Evolutionary conservation across 306 rosid species (phyloP).

Genomic region (Calophaca sinica): DNA sequence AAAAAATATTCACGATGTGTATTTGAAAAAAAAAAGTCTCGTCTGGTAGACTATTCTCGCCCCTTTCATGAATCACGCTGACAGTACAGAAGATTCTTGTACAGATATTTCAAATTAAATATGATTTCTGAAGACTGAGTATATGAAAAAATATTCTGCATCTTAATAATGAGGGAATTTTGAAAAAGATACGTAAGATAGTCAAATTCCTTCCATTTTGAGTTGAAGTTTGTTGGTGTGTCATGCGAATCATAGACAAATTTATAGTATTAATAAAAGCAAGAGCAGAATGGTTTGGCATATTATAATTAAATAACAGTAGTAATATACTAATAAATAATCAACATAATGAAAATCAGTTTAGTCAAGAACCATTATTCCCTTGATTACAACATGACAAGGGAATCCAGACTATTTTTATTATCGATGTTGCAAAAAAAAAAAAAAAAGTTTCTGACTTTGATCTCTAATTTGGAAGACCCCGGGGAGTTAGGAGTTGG

Average conservation of each 20-base stretch:
- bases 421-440: neutral
- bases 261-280: neutral
- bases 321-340: neutral
- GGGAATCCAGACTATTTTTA: neutral
- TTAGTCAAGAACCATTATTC: too few species aligned
- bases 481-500: neutral
- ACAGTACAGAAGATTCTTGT: neutral
- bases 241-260: slow-evolving; percentile 3
- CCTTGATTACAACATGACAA: slow-evolving; percentile 1
- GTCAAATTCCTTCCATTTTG: neutral
- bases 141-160: neutral
- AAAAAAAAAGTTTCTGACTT: neutral
- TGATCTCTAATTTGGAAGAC: slow-evolving; percentile 14
- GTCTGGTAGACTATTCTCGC: too few species aligned
- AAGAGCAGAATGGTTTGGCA: slow-evolving; percentile 8
- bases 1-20: too few species aligned
- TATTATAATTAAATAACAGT: slow-evolving; percentile 1
- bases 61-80: too few species aligned
- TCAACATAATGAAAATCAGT: neutral
- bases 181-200: neutral
- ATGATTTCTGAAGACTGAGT: neutral
- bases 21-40: too few species aligned
- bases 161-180: neutral
- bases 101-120: neutral
- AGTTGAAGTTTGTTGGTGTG: slow-evolving; percentile 4